Evolutionary conservation across 1,284 basidiomycete genomes (phyloP).

Genomic region (Ceratobasidium theobromae): DNA sequence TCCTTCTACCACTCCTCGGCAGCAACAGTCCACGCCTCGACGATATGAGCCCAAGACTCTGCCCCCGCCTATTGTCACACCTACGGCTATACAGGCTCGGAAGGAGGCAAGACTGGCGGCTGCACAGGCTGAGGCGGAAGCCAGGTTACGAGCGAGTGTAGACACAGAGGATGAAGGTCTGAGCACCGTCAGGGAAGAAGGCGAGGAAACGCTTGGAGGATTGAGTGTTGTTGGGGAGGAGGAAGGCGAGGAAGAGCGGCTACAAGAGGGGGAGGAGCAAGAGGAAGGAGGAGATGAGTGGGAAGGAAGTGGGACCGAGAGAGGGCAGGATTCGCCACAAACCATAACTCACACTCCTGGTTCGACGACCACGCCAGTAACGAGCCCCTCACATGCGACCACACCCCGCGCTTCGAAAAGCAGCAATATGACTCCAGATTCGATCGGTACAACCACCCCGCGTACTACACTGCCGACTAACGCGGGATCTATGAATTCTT

Average conservation of each 20-base stretch:
- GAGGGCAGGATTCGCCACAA: background rate
- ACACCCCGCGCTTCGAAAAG: background rate
- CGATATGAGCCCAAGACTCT: constrained; percentile 20
- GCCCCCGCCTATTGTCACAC: constrained; percentile 4
- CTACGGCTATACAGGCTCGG: background rate
- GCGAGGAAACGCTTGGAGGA: background rate
- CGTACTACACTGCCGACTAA: background rate
- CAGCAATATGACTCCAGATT: background rate
- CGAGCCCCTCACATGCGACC: background rate
- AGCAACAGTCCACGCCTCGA: background rate
- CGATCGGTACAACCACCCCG: background rate
- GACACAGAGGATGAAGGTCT: background rate
- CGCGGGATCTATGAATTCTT: too few relatives aligned
- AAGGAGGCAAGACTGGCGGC: constrained; percentile 19
- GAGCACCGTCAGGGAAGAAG: background rate
- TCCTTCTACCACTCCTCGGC: background rate
- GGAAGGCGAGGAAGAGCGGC: background rate
- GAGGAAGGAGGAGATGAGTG: background rate
- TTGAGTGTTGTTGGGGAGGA: constrained; percentile 21
- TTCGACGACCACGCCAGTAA: background rate
- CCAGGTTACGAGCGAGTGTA: background rate
- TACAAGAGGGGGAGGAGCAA: background rate
- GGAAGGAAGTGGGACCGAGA: background rate
- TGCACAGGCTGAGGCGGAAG: constrained; percentile 17
- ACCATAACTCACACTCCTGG: background rate